Percentiles rank a stretch among this genome's conserved stretches.
These are phyloP conservation scores for Ganoderma leucocontextum DNA, from an alignment of 1,284 basidiomycete species.

Conservation along the genomic window DNA sequence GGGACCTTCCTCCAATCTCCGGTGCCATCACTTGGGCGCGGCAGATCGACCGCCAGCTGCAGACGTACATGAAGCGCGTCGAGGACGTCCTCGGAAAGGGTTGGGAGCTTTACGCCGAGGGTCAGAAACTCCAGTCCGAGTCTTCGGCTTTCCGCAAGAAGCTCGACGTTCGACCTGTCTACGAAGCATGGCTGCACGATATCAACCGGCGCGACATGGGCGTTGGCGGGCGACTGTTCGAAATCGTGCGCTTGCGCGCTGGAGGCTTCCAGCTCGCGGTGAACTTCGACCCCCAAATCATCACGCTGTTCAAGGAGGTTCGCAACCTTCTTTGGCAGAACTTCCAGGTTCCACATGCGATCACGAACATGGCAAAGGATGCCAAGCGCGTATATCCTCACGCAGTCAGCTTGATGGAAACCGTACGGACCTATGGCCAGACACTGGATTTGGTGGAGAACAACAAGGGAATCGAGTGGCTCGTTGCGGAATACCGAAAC, in stretches of 20 bases:
- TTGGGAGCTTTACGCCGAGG: constrained; percentile 99
- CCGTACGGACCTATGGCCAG: constrained; percentile 95
- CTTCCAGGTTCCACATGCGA: constrained; percentile 94
- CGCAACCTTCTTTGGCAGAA: constrained; percentile 95
- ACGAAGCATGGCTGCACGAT: constrained; percentile 96
- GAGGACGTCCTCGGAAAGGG: constrained; percentile 98
- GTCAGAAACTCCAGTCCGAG: constrained; percentile 95
- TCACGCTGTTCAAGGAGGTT: constrained; percentile 98
- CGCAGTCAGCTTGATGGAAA: constrained; percentile 98
- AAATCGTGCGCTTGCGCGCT: constrained; percentile 86
- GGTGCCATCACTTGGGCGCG: constrained; percentile 98
- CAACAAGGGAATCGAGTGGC: constrained; percentile 91
- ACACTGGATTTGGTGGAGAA: constrained; percentile 89
- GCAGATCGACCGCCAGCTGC: constrained; percentile 96
- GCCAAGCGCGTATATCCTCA: constrained; percentile 98
- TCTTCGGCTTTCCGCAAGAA: constrained; percentile 94
- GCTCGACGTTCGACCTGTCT: constrained; percentile 93
- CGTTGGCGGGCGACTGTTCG: constrained; percentile 95
- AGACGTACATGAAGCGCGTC: constrained; percentile 99
- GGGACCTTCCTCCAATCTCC: constrained; percentile 96
- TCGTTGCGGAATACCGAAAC: constrained; percentile 92
- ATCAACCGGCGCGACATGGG: constrained; percentile 93
- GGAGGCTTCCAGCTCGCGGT: constrained; percentile 91
- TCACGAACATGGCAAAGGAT: constrained; percentile 96
- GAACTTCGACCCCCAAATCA: constrained; percentile 98